Evolutionary conservation across 2,329 filamentous ascomycete species (phyloP).

Genomic region (Diaporthe nobilis): DNA sequence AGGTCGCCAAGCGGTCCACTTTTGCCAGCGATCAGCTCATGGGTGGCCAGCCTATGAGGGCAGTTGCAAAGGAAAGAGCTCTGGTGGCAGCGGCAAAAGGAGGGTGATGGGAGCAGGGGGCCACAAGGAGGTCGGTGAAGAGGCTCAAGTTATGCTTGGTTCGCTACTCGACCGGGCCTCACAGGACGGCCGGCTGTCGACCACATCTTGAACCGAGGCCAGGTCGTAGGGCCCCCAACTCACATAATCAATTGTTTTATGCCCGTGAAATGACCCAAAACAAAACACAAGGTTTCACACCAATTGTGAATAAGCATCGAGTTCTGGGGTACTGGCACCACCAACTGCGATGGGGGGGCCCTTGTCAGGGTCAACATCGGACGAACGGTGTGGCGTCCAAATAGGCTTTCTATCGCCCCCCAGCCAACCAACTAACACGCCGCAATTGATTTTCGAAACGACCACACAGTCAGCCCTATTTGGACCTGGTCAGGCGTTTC

Average conservation of each 20-base stretch:
- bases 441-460: neutral
- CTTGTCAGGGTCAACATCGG: constrained; percentile 1
- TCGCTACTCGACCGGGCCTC: neutral
- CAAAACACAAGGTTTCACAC: constrained; percentile 9
- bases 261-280: neutral
- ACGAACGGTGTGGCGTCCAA: constrained; percentile 5
- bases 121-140: neutral
- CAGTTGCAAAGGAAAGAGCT: neutral
- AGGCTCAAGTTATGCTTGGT: constrained; percentile 11
- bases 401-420: neutral
- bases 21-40: constrained; percentile 16
- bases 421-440: neutral
- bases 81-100: neutral
- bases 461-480: constrained; percentile 12
- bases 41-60: neutral
- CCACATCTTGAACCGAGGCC: neutral
- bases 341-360: neutral
- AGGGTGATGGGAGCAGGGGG: neutral
- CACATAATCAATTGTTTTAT: constrained; percentile 12
- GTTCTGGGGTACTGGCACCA: neutral
- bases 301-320: neutral
- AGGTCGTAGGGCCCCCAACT: neutral
- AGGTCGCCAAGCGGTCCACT: constrained; percentile 23
- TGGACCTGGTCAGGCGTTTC: neutral
- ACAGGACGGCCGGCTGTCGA: neutral